These are phyloP conservation scores for Chlamydomonas sphaeroides DNA, from an alignment of 139 green algal species.

Conservation along the genomic window DNA sequence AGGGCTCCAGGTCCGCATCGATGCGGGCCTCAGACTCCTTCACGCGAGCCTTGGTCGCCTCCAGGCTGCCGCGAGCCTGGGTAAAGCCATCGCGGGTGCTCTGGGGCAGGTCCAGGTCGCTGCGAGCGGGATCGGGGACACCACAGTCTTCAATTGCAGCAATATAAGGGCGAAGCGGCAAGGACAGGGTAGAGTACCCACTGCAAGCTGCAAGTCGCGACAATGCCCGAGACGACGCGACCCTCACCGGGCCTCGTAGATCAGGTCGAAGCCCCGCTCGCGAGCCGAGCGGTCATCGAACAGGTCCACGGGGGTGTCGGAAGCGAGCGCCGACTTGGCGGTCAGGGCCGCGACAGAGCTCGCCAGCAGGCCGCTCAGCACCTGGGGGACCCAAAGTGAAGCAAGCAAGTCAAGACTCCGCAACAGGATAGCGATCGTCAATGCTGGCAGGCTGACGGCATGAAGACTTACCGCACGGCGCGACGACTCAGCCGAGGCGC, in stretches of 20 bases:
- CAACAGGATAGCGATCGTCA: background rate
- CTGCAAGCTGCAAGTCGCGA: background rate
- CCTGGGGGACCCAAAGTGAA: constrained; percentile 37
- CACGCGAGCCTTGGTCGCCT: constrained; percentile 77
- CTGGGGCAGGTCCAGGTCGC: constrained; percentile 87
- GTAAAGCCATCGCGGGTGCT: constrained; percentile 76
- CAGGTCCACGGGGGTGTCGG: constrained; percentile 77
- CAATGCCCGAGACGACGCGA: background rate
- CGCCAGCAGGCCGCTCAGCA: constrained; percentile 78
- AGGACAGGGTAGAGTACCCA: no score
- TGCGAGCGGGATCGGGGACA: constrained; percentile 21
- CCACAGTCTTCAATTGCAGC: background rate
- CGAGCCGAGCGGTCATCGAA: constrained; percentile 79
- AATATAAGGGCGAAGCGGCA: background rate
- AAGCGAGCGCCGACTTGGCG: constrained; percentile 51
- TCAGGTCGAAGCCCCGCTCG: constrained; percentile 84
- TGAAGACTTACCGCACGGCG: constrained; percentile 59
- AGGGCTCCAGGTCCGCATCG: constrained; percentile 70
- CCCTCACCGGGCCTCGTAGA: constrained; percentile 83
- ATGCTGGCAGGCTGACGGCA: no score
- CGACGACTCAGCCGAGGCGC: constrained; percentile 65
- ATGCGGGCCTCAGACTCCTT: constrained; percentile 80
- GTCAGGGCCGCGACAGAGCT: constrained; percentile 62
- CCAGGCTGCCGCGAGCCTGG: constrained; percentile 70
- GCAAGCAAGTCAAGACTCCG: background rate